phyloP scores from a whole-genome alignment of 1,284 basidiomycete species.

The Leccinum fuscescens region DNA sequence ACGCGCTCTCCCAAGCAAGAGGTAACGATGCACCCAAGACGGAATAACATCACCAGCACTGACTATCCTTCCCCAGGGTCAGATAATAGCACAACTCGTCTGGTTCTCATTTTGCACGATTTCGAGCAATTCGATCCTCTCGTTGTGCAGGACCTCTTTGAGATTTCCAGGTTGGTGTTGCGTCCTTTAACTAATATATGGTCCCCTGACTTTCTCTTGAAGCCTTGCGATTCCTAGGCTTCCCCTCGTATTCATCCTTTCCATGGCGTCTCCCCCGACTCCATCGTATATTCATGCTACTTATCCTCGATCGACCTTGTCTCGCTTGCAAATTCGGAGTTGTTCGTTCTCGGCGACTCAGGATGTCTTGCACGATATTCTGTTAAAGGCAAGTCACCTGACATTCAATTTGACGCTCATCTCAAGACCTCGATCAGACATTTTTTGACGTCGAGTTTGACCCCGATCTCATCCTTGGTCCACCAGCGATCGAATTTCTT shows the following conservation, averaged over 20 bases:
- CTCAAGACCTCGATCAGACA: slow-evolving; percentile 40
- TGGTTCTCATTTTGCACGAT: slow-evolving; percentile 61
- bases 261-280: slow-evolving; percentile 52
- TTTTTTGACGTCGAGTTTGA: slow-evolving; percentile 63
- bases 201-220: slow-evolving; percentile 2
- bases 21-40: slow-evolving; percentile 27
- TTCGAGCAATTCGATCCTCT: slow-evolving; percentile 65
- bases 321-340: slow-evolving; percentile 53
- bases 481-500: slow-evolving; percentile 52
- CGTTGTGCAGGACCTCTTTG: slow-evolving; percentile 63
- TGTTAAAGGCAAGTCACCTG: slow-evolving; percentile 43
- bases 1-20: slow-evolving; percentile 36
- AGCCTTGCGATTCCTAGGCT: slow-evolving; percentile 47
- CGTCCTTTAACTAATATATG: not conserved
- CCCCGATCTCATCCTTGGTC: slow-evolving; percentile 60
- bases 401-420: not conserved
- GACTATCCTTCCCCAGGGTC: slow-evolving; percentile 19
- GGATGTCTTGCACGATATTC: slow-evolving; percentile 47
- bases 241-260: slow-evolving; percentile 61
- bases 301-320: slow-evolving; percentile 56
- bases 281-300: slow-evolving; percentile 56
- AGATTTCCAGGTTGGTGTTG: slow-evolving; percentile 59
- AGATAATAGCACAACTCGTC: slow-evolving; percentile 24
- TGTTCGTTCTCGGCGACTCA: slow-evolving; percentile 48
- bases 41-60: slow-evolving; percentile 2